Evolutionary conservation across 371 early-diverging fungal species (phyloP), one percentile per base, ranked within the genome.

Genomic region (Mortierella sp.): DNA sequence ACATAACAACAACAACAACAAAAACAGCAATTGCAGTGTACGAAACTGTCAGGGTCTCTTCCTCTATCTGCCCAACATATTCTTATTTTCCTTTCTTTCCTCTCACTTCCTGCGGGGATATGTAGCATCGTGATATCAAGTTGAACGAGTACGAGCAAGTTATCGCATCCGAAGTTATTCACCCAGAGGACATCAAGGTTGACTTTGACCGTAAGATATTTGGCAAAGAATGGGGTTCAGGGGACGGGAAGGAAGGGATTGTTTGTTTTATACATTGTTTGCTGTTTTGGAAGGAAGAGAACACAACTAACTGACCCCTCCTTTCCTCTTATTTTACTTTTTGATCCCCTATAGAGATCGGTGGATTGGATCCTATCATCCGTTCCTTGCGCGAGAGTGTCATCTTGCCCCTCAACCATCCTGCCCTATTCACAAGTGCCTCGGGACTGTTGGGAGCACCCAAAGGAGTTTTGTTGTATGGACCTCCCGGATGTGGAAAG

Each of bases 401-500:
- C 13, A 98, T 99, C 68, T 96, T 95, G 81, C 99, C 99, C 47
- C 88, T 99, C 29, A 91, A 92, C 66, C 96, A 95, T 84, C 98
- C 98, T 6, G 91, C 95, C 73, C 84, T 98, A 43, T 99, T 97
- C 83, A 90, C 92, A 4, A 93, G 94, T n/a, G 89, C 92, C 7
- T 93, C 95, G 16, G 95, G 94, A n/a, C 86, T 98, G 52, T 81
- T 98, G 64, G 96, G 96, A 2, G 95, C 98, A 1, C 97, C 99
- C 31, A 95, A 95, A 79, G 99, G 99, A 61, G 97, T 98, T 16
- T 80, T 98, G 61, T 87, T 99, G 19, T 97, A 97, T 86, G 98
- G 98, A 9, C 97, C 98, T 43, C 99, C 97, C 7, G 97, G 98
- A 14, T 97, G 97, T 80, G 99, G 99, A 66, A 99, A 99, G 85